Percentiles rank a stretch among this genome's conserved stretches.
These are phyloP conservation scores for Domatiomyces globalis DNA, from an alignment of 2,329 filamentous ascomycete species.

Conservation along the genomic window DNA sequence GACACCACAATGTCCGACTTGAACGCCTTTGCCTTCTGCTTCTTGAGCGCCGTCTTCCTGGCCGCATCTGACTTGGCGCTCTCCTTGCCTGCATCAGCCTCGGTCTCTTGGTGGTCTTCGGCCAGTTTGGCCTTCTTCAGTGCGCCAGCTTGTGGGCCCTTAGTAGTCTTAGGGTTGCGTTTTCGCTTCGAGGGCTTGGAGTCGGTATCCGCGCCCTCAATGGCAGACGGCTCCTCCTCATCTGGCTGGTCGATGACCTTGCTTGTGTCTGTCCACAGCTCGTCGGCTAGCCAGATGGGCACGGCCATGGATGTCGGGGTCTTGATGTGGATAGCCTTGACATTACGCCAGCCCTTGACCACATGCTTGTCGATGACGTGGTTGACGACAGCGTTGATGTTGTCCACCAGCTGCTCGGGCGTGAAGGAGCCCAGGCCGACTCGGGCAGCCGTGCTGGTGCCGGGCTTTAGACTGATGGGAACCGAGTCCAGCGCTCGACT, in stretches of 20 bases:
- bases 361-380: constrained; percentile 65
- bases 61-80: background rate
- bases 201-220: constrained; percentile 1
- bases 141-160: constrained; percentile 15
- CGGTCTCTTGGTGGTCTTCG: constrained; percentile 7
- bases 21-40: background rate
- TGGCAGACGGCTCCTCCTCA: constrained; percentile 19
- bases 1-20: background rate
- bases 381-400: constrained; percentile 57
- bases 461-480: constrained; percentile 63
- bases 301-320: constrained; percentile 73
- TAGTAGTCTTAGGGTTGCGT: constrained; percentile 11
- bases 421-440: constrained; percentile 64
- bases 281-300: constrained; percentile 86
- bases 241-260: constrained; percentile 43
- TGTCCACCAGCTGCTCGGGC: constrained; percentile 62
- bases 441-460: constrained; percentile 65
- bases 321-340: constrained; percentile 79
- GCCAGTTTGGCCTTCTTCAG: constrained; percentile 13
- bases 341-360: constrained; percentile 73
- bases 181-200: constrained; percentile 12
- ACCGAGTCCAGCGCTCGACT: constrained; percentile 62
- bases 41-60: background rate
- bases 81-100: constrained; percentile 2
- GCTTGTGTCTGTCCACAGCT: constrained; percentile 66